Base-by-base conservation (phyloP, 768 basidiomycete species). In the Rhodosporidiobolus odoratus region DNA sequence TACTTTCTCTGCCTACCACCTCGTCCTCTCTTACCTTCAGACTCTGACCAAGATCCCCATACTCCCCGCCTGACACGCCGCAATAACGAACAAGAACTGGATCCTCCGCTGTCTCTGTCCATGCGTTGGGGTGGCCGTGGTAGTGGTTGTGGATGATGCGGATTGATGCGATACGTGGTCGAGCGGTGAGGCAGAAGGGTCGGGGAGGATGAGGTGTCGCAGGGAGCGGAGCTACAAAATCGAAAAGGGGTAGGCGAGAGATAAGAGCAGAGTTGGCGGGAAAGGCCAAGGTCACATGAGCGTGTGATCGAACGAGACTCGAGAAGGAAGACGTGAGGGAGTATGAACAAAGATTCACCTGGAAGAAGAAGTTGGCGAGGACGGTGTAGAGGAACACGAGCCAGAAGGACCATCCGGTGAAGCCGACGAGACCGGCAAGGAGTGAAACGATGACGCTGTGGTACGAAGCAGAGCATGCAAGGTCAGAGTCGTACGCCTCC, bases 291-390 rank as follows among this genome's bases (percentile, higher is more conserved):
- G 32, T 50, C 35, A 19, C 57, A 30, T 35, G 9, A 21, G 23
- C 10, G n/a, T n/a, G n/a, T n/a, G n/a, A n/a, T n/a, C n/a, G n/a
- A n/a, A n/a, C n/a, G n/a, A n/a, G n/a, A n/a, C n/a, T 54, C 19
- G 41, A 10, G 25, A 48, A 37, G 32, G 59, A n/a, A 41, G 38
- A 65, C 25, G 45, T 58, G 59, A 21, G 50, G 15, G 41, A 3
- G 30, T 56, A 40, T 12, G 40, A 61, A 38, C 69, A 62, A n/a
- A 32, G 37, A 83, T 89, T 63, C 76, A 91, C 92, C 53, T 96
- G 82, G 85, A 98, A 97, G 82, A 98, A 94, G 0, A 88, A 92
- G 72, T 93, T 95, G 25, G 94, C 89, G 35, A 87, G 81, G 78
- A 94, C 92, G 19, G 86, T 85, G 80, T 99, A 99, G 40, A 89